phyloP scores from a whole-genome alignment of 139 green algal species.

The Coelastrella sp. region DNA sequence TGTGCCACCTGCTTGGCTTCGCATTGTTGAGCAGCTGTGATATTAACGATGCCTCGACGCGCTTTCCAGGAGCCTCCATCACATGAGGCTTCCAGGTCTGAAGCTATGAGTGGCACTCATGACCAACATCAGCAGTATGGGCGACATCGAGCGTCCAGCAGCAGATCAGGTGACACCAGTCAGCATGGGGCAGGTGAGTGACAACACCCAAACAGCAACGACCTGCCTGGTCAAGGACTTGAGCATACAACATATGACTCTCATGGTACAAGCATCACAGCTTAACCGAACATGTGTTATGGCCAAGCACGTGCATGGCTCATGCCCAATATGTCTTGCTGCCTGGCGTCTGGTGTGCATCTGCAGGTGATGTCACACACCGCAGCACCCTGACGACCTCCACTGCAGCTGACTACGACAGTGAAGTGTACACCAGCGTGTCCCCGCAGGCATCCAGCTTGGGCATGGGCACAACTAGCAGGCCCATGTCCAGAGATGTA shows the following conservation, averaged over 20 bases:
- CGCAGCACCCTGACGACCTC: slow-evolving; percentile 29
- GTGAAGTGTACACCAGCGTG: slow-evolving; percentile 25
- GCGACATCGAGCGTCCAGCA: neutral
- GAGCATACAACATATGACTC: no score
- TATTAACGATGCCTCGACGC: no score
- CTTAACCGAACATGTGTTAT: no score
- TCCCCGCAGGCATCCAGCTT: slow-evolving; percentile 32
- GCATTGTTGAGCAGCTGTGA: no score
- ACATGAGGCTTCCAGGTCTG: neutral
- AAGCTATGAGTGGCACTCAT: neutral
- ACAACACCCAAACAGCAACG: neutral
- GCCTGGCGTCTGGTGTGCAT: neutral
- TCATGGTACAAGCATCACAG: no score
- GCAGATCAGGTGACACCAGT: neutral
- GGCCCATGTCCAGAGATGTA: slow-evolving; percentile 54
- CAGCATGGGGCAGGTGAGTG: neutral
- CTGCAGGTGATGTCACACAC: slow-evolving; percentile 24
- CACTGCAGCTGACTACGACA: slow-evolving; percentile 25
- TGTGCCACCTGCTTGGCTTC: neutral
- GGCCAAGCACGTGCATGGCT: neutral
- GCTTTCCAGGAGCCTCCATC: neutral
- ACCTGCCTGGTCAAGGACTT: neutral
- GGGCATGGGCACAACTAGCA: slow-evolving; percentile 5
- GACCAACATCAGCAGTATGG: neutral
- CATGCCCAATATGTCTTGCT: neutral